Percentiles rank a stretch among this genome's conserved stretches.
These are phyloP conservation scores for Periconia sp. DNA, from an alignment of 2,329 filamentous ascomycete species.

Conservation along the genomic window DNA sequence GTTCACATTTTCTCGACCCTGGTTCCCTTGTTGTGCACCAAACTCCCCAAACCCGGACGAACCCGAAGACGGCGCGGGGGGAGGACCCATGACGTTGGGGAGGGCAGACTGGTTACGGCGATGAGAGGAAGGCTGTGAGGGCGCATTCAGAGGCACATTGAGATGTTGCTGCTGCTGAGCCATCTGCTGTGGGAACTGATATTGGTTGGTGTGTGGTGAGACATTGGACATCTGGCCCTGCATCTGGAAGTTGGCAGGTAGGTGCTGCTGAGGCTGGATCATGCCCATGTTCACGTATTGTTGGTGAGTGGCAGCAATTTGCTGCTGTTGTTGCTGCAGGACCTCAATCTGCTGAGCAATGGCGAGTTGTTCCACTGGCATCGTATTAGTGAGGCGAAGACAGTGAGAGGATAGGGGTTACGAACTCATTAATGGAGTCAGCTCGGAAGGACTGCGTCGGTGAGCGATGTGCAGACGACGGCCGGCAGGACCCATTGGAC, in stretches of 20 bases:
- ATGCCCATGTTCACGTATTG: conserved; percentile 98
- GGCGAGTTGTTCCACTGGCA: conserved; percentile 89
- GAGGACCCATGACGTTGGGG: conserved; percentile 88
- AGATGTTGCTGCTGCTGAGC: conserved; percentile 53
- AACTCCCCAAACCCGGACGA: conserved; percentile 86
- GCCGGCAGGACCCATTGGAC: conserved; percentile 69
- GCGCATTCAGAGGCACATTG: conserved; percentile 72
- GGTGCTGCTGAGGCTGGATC: conserved; percentile 80
- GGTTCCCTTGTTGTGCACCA: conserved; percentile 59
- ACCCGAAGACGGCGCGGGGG: conserved; percentile 87
- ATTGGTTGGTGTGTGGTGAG: conserved; percentile 72
- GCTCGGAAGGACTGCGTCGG: conserved; percentile 92
- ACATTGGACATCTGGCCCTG: conserved; percentile 79
- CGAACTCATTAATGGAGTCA: conserved; percentile 97
- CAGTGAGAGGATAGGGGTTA: conserved; percentile 37
- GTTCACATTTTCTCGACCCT: conserved; percentile 65
- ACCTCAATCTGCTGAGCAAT: conserved; percentile 98
- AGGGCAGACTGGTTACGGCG: conserved; percentile 97
- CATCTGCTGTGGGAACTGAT: conserved; percentile 77
- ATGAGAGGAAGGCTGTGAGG: conserved; percentile 80
- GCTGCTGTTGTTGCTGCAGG: conserved; percentile 95
- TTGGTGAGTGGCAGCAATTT: conserved; percentile 93
- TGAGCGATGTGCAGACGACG: conserved; percentile 96
- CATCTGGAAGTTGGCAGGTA: conserved; percentile 59
- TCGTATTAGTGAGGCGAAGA: conserved; percentile 24